Evolutionary conservation across 306 rosid genomes (phyloP), one percentile per base, ranked within the genome.

Genomic region (Mimosa bimucronata): DNA sequence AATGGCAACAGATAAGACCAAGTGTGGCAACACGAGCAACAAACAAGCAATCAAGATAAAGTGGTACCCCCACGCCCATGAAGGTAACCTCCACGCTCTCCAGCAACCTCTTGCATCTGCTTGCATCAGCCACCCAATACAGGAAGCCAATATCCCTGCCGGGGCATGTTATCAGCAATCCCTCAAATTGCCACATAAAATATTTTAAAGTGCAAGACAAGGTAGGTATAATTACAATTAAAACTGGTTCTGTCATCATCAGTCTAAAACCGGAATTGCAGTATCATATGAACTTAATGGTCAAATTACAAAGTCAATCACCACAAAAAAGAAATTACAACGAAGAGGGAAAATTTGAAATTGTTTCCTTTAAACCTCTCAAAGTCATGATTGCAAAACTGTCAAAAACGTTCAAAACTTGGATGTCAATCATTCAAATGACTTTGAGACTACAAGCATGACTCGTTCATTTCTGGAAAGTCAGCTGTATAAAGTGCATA

Each of bases 81-180:
- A 84, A 95, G 97, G 84, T 92, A 95, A 72, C 98, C 98, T 73
- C 98, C 98, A 77, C 98, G 94, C 85, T 92, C 98, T 83, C 98
- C 98, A 66, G 98, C 97, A 85, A 95, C 98, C 86, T 95, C 98
- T 88, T 95, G 98, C 98, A 95, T 95, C 97, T 95, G 98, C 86
- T 84, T 83, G 86, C 82, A 88, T 92, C 85, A 91, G 64, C 85
- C 87, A 77, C 87, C 94, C 97, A 71, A 79, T 83, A 87, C 87
- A 87, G 87, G 85, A 92, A 83, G 94, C 97, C 97, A 91, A 84
- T 46, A 85, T 94, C 98, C 98, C 98, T 94, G 97, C 91, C 97
- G 76, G 98, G 98, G 92, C 97, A 88, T 73, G 98, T 94, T 94
- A 92, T 92, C 92, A 94, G 98, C 83, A 82, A 88, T 75, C 82